phyloP scores from a whole-genome alignment of 345 rosid species.

The Heritiera fomes region DNA sequence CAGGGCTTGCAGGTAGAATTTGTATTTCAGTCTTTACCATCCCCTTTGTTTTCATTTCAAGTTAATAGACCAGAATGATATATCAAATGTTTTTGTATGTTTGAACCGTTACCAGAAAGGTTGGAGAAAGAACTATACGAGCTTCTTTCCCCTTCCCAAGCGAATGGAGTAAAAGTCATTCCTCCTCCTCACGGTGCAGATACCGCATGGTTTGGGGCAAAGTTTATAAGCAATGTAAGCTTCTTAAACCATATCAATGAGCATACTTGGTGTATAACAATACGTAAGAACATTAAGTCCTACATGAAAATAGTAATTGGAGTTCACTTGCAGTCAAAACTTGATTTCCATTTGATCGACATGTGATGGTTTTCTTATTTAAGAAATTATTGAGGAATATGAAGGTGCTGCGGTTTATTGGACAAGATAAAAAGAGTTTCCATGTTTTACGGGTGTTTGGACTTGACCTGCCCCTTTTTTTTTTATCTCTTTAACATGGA shows the following conservation, averaged over 20 bases:
- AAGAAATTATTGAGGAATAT: not conserved
- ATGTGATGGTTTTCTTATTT: not conserved
- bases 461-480: not conserved
- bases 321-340: slow-evolving; percentile 4
- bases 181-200: slow-evolving; percentile 75
- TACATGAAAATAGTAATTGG: not conserved
- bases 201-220: slow-evolving; percentile 90
- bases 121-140: slow-evolving; percentile 72
- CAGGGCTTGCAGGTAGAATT: slow-evolving; percentile 73
- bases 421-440: too few species aligned
- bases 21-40: not conserved
- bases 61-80: not conserved
- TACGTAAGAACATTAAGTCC: not conserved
- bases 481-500: not conserved
- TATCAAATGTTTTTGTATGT: slow-evolving; percentile 6
- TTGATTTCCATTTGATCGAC: not conserved
- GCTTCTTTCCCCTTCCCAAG: slow-evolving; percentile 52
- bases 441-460: not conserved
- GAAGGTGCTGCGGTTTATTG: not conserved
- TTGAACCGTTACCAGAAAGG: slow-evolving; percentile 55
- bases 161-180: slow-evolving; percentile 64
- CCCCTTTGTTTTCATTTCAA: not conserved
- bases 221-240: slow-evolving; percentile 81
- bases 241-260: slow-evolving; percentile 1
- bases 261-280: not conserved